Evolutionary conservation across 768 basidiomycete species (phyloP), one percentile per base, ranked within the genome.

Genomic region (Nevesoporus exiguus): DNA sequence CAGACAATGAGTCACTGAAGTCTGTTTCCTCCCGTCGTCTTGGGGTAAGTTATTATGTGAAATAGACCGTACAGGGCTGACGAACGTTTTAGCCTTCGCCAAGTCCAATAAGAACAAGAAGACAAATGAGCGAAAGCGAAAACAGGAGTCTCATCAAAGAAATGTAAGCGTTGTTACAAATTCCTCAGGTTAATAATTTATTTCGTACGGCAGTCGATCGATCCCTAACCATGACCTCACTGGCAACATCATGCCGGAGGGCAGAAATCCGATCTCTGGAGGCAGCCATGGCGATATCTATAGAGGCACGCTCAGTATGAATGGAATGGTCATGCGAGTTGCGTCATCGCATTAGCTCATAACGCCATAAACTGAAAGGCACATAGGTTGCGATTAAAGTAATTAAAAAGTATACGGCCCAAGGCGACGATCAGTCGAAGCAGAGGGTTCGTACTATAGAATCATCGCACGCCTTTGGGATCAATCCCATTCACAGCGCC

Each of bases 371-470:
- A 30, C 53, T 55, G n/a, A 24, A 17, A 40, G 8, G 6, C 3
- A 34, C 21, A 4, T 30, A 62, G 65, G 66, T 67, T 6, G 62
- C 66, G 0, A 55, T 67, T 42, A 67, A 67, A 47, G 67, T 55
- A 5, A 67, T 67, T 3, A 64, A 62, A 39, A 54, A 30, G 24
- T 67, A 69, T 41, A 22, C 39, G 29, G 46, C 43, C 10, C 52
- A 64, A n/a, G 56, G 47, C 5, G 34, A 60, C 2, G 58, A 60
- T 22, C 3, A 22, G n/a, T 56, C 61, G 5, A 58, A 58, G n/a
- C 47, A 19, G 10, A 66, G 55, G 48, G 62, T 67, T 0, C 36
- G 55, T 44, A 14, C 21, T n/a, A 6, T 29, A 0, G 1, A 1
- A 7, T n/a, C 6, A 7, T 24, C 17, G 4, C 14, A 5, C 14